Conservation (phyloP, 2,329 filamentous ascomycete species). For the Trichoderma sp. region DNA sequence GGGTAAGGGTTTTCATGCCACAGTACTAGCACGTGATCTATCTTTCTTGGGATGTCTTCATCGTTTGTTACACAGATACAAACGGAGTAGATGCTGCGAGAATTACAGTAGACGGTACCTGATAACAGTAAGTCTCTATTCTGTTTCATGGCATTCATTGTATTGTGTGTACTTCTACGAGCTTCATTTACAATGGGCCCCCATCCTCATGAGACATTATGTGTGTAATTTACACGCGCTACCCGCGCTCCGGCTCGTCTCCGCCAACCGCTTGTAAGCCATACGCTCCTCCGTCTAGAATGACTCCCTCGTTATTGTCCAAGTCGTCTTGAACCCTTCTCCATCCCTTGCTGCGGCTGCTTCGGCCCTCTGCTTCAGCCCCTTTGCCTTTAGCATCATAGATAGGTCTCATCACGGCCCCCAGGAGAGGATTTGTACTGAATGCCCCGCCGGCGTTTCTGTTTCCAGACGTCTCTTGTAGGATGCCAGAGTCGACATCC, state of each 20-base stretch:
- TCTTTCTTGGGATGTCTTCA: background rate
- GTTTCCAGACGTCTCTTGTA: conserved; percentile 41
- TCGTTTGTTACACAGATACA: too few relatives aligned
- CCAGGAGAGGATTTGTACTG: conserved; percentile 67
- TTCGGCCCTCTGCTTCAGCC: conserved; percentile 42
- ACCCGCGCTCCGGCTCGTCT: conserved; percentile 44
- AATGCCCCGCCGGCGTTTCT: conserved; percentile 57
- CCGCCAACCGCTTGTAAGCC: conserved; percentile 33
- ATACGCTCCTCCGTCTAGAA: conserved; percentile 57
- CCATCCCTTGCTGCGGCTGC: conserved; percentile 51
- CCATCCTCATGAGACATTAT: background rate
- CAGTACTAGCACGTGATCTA: background rate
- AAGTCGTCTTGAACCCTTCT: conserved; percentile 62
- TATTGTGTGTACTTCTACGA: background rate
- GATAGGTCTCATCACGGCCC: conserved; percentile 65
- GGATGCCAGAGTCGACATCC: conserved; percentile 32
- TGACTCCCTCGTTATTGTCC: conserved; percentile 59
- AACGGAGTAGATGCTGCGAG: background rate
- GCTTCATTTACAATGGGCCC: background rate
- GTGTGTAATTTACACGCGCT: background rate
- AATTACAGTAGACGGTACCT: background rate
- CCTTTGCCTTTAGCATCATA: conserved; percentile 57
- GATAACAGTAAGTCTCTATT: background rate
- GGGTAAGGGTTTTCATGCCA: background rate
- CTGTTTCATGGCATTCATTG: background rate